These are phyloP conservation scores for Nakazawaea peltata DNA, from an alignment of 805 yeast genomes.

Conservation along the genomic window DNA sequence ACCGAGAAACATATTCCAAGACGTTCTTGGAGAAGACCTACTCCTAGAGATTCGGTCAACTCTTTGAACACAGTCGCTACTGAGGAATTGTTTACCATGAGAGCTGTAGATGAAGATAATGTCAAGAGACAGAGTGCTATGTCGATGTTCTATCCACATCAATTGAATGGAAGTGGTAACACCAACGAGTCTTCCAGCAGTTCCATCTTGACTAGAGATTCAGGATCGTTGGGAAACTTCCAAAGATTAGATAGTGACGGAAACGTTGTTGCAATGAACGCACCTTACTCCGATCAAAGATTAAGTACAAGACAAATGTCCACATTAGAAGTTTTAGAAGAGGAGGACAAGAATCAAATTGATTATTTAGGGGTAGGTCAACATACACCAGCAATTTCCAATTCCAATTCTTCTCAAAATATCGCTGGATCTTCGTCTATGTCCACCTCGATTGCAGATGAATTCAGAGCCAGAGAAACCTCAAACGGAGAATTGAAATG, in stretches of 20 bases:
- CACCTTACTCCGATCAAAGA: slow-evolving; percentile 6
- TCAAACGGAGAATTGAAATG: slow-evolving; percentile 25
- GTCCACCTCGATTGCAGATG: slow-evolving; percentile 16
- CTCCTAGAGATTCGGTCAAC: slow-evolving; percentile 54
- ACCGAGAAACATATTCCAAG: slow-evolving; percentile 12
- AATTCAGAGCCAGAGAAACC: slow-evolving; percentile 18
- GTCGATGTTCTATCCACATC: slow-evolving; percentile 14
- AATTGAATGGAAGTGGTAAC: slow-evolving; percentile 15
- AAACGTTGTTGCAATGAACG: slow-evolving; percentile 24
- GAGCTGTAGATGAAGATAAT: slow-evolving; percentile 56
- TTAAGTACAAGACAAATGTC: slow-evolving; percentile 6
- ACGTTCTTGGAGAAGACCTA: slow-evolving; percentile 54
- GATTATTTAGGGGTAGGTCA: background rate
- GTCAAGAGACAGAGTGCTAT: slow-evolving; percentile 28
- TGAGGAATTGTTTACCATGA: slow-evolving; percentile 70
- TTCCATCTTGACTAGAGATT: slow-evolving; percentile 12
- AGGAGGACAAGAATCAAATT: slow-evolving; percentile 14
- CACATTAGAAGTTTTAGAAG: slow-evolving; percentile 21
- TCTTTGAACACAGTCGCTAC: slow-evolving; percentile 84
- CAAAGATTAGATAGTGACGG: slow-evolving; percentile 39
- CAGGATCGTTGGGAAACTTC: slow-evolving; percentile 27
- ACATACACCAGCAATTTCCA: slow-evolving; percentile 4
- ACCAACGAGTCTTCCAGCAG: slow-evolving; percentile 18
- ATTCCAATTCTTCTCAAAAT: slow-evolving; percentile 6
- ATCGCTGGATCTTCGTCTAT: background rate